Evolutionary conservation across 176 grass and related monocot genomes (phyloP).

Genomic region (Oryza glaberrima): DNA sequence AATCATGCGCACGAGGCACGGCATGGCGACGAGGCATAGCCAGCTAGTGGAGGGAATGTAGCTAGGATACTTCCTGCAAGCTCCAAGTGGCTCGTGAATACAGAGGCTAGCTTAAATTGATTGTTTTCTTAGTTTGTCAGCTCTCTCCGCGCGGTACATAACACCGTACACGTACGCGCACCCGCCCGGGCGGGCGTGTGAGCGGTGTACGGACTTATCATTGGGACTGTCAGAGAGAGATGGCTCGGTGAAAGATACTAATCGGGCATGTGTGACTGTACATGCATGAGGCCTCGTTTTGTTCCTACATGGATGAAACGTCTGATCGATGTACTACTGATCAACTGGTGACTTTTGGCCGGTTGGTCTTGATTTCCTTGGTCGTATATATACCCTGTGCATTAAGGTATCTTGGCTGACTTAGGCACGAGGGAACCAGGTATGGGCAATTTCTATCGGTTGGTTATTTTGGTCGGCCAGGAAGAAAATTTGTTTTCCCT

Average conservation of each 20-base stretch:
- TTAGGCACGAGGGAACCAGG: not conserved
- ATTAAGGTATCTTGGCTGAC: not conserved
- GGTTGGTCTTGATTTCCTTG: not conserved
- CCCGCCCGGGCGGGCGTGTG: not conserved
- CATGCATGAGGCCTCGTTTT: not conserved
- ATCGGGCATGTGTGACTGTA: not conserved
- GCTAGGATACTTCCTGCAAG: not conserved
- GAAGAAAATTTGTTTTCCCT: not conserved
- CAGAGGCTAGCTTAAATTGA: not conserved
- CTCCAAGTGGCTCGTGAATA: conserved; percentile 27
- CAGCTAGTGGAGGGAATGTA: not conserved
- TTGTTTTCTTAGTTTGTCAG: not conserved
- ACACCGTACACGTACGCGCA: conserved; percentile 26
- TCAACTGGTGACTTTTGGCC: not conserved
- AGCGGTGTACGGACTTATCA: conserved; percentile 27
- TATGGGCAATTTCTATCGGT: not conserved
- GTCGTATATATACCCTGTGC: not conserved
- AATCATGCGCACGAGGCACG: conserved; percentile 29
- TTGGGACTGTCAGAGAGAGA: not conserved
- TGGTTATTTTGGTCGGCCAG: conserved; percentile 2
- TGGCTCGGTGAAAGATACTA: not conserved
- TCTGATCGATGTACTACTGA: not conserved
- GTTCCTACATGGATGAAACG: not conserved
- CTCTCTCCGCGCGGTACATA: conserved; percentile 16
- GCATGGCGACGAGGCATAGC: not conserved